Percentiles rank a stretch among this genome's conserved stretches.
phyloP scores from a whole-genome alignment of 2,329 filamentous ascomycete species.

The Stachybotrys echinatus region DNA sequence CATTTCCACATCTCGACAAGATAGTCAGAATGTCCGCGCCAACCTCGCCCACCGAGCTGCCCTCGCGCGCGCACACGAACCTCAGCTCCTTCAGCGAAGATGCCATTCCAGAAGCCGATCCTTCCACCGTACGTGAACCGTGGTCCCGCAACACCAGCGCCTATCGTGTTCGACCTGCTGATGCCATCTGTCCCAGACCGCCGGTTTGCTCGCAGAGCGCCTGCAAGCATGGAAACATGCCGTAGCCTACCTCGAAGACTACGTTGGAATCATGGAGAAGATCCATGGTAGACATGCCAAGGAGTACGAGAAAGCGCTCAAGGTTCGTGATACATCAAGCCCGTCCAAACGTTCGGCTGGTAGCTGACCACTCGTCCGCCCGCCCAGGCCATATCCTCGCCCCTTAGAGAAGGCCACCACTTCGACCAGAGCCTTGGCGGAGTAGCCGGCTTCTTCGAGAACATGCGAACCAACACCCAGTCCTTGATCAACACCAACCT shows the following conservation, averaged over 20 bases:
- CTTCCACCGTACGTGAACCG: slow-evolving; percentile 45
- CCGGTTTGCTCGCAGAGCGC: slow-evolving; percentile 78
- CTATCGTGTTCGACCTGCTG: too few species aligned
- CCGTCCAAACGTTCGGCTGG: neutral
- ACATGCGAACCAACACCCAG: slow-evolving; percentile 88
- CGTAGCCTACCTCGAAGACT: slow-evolving; percentile 85
- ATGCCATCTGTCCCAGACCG: too few species aligned
- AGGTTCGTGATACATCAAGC: slow-evolving; percentile 42
- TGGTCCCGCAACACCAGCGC: neutral
- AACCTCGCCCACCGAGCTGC: slow-evolving; percentile 28
- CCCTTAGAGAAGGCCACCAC: slow-evolving; percentile 84
- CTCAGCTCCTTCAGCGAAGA: slow-evolving; percentile 48
- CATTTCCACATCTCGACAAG: neutral
- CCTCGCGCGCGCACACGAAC: slow-evolving; percentile 41
- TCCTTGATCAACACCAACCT: slow-evolving; percentile 82
- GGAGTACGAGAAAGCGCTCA: slow-evolving; percentile 92
- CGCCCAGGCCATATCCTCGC: slow-evolving; percentile 70
- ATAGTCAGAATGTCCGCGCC: slow-evolving; percentile 15
- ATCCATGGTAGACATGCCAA: slow-evolving; percentile 79
- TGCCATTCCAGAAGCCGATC: slow-evolving; percentile 53
- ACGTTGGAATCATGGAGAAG: slow-evolving; percentile 80
- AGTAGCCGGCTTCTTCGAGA: slow-evolving; percentile 86
- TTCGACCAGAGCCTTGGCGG: slow-evolving; percentile 89
- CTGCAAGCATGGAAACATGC: slow-evolving; percentile 96
- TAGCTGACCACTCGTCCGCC: neutral